phyloP scores from a whole-genome alignment of 75 land plant species.

The Sequoiadendron giganteum region DNA sequence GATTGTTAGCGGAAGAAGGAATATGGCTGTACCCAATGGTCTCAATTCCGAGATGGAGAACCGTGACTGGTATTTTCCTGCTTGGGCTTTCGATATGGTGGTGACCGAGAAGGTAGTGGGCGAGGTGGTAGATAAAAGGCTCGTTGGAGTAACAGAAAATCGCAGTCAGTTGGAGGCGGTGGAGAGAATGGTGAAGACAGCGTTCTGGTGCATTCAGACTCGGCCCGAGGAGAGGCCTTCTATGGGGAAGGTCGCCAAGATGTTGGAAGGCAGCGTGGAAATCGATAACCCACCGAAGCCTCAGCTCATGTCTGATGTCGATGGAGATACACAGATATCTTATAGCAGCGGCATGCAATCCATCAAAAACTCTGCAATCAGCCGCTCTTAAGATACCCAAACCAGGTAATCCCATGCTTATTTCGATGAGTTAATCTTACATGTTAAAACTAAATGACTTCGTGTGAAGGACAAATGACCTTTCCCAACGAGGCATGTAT shows the following conservation, averaged over 20 bases:
- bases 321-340: background rate
- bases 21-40: slow-evolving; percentile 10
- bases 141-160: slow-evolving; percentile 17
- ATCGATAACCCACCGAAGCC: slow-evolving; percentile 34
- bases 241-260: slow-evolving; percentile 76
- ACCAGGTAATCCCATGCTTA: background rate
- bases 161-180: slow-evolving; percentile 31
- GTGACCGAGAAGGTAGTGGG: slow-evolving; percentile 42
- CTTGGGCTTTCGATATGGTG: slow-evolving; percentile 53
- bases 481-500: no score
- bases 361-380: background rate
- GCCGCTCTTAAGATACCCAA: background rate
- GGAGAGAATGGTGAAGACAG: slow-evolving; percentile 53
- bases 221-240: slow-evolving; percentile 60
- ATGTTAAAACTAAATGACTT: no score
- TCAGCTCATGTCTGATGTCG: background rate
- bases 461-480: no score
- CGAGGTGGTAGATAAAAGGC: slow-evolving; percentile 40
- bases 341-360: background rate
- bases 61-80: slow-evolving; percentile 55
- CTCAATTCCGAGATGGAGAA: slow-evolving; percentile 14
- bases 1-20: slow-evolving; percentile 52
- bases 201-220: slow-evolving; percentile 85
- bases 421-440: no score
- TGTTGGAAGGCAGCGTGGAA: slow-evolving; percentile 72